Evolutionary conservation across 2,329 filamentous ascomycete genomes (phyloP).

Genomic region (Pleomassaria siparia): DNA sequence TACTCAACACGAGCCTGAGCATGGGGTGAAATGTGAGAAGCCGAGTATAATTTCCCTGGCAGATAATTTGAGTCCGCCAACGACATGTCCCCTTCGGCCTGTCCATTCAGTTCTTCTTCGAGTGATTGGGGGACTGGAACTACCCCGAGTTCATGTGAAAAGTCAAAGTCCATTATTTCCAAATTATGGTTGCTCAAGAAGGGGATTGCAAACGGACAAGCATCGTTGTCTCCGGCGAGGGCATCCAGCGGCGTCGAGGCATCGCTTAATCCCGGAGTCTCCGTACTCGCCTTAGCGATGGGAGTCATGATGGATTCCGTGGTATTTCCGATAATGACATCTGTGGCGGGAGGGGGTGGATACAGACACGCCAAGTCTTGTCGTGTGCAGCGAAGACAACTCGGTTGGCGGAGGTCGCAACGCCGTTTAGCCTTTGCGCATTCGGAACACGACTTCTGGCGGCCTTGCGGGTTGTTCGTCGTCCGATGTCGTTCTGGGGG

Average conservation of each 20-base stretch:
- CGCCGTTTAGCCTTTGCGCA: constrained; percentile 61
- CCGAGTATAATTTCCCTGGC: constrained; percentile 10
- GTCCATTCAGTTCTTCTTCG: constrained; percentile 15
- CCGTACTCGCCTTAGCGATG: too few species aligned
- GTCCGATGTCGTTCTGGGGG: constrained; percentile 40
- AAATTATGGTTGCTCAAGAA: constrained; percentile 2
- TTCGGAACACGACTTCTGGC: constrained; percentile 58
- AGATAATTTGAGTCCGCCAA: not conserved
- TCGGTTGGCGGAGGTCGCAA: constrained; percentile 56
- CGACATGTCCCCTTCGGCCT: not conserved
- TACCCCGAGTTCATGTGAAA: constrained; percentile 46
- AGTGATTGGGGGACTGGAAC: constrained; percentile 53
- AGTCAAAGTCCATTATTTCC: constrained; percentile 22
- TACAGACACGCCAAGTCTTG: constrained; percentile 50
- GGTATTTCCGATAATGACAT: too few species aligned
- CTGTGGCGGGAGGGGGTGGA: constrained; percentile 4
- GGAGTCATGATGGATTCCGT: too few species aligned
- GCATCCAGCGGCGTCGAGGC: constrained; percentile 17
- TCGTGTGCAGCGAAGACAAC: constrained; percentile 56
- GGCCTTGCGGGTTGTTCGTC: constrained; percentile 23
- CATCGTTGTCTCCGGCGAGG: constrained; percentile 35
- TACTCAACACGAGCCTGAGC: constrained; percentile 28
- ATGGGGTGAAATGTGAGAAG: constrained; percentile 18
- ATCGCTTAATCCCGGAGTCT: constrained; percentile 16
- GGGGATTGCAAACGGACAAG: not conserved